phyloP scores from a whole-genome alignment of 2,329 filamentous ascomycete species.

The Aschersonia sp. region DNA sequence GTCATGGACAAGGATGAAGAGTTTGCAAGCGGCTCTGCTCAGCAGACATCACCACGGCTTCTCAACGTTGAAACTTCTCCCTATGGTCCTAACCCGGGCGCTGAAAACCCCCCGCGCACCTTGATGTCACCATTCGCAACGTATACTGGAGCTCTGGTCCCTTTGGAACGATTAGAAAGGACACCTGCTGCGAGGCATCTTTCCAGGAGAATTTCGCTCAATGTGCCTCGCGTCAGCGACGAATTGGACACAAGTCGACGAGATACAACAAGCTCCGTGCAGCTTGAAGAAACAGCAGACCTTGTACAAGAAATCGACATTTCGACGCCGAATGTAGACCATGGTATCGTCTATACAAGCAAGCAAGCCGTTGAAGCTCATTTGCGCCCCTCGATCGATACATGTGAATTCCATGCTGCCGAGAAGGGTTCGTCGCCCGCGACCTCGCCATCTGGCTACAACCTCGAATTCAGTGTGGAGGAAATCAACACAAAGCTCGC shows the following conservation, averaged over 20 bases:
- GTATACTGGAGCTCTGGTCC: slow-evolving; percentile 3
- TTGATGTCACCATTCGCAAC: slow-evolving; percentile 4
- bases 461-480: slow-evolving; percentile 5
- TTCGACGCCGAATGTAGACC: background rate
- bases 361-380: background rate
- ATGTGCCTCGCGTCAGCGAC: background rate
- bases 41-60: background rate
- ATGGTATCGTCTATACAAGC: background rate
- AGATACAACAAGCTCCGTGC: slow-evolving; percentile 4
- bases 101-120: background rate
- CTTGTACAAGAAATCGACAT: slow-evolving; percentile 1
- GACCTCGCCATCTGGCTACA: background rate
- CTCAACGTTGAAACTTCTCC: background rate
- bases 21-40: background rate
- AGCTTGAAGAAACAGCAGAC: slow-evolving; percentile 1
- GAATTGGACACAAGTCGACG: background rate
- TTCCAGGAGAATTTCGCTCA: slow-evolving; percentile 2
- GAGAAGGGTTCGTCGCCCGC: background rate
- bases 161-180: background rate
- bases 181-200: background rate
- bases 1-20: background rate
- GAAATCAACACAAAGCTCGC: slow-evolving; percentile 18
- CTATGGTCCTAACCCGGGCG: background rate
- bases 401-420: background rate
- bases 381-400: background rate